These are phyloP conservation scores for Thermomyces lanuginosus DNA, from an alignment of 2,329 filamentous ascomycete genomes.

Conservation along the genomic window DNA sequence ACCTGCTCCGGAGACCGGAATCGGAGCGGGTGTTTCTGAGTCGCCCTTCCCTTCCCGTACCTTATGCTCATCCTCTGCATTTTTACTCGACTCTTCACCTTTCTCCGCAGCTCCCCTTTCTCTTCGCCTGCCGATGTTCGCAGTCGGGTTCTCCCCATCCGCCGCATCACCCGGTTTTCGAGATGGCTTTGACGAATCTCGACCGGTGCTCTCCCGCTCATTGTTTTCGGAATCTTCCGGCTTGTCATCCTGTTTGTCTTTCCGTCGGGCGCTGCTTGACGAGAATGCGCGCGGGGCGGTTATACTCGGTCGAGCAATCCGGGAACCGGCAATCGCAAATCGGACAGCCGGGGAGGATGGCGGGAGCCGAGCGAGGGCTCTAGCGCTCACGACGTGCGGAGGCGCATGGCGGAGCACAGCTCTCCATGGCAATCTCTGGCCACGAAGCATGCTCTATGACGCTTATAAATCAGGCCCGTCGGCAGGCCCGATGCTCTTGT, in stretches of 20 bases:
- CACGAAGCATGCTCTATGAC: conserved; percentile 43
- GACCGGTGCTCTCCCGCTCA: conserved; percentile 28
- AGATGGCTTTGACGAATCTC: conserved; percentile 24
- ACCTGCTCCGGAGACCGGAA: conserved; percentile 20
- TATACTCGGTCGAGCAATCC: conserved; percentile 12
- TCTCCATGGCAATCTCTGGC: conserved; percentile 50
- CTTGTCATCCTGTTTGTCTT: conserved; percentile 34
- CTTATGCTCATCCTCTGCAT: conserved; percentile 16
- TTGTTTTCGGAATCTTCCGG: conserved; percentile 26
- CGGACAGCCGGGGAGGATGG: conserved; percentile 15
- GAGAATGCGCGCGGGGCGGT: conserved; percentile 26
- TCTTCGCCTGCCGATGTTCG: conserved; percentile 25
- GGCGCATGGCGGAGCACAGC: conserved; percentile 38
- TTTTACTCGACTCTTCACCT: conserved; percentile 19
- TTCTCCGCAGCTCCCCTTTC: conserved; percentile 22
- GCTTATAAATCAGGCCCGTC: conserved; percentile 5
- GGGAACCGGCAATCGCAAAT: conserved; percentile 13
- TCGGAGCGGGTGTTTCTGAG: conserved; percentile 31
- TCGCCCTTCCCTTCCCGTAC: conserved; percentile 32
- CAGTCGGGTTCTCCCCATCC: conserved; percentile 16
- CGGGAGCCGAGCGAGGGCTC: too few relatives aligned
- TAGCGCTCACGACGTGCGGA: conserved; percentile 22
- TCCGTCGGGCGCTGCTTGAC: conserved; percentile 33
- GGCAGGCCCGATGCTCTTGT: too few relatives aligned
- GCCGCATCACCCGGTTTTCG: conserved; percentile 25